These are phyloP conservation scores for Dendrocalamus sinicus DNA, from an alignment of 176 grass and related monocot genomes.

Conservation along the genomic window DNA sequence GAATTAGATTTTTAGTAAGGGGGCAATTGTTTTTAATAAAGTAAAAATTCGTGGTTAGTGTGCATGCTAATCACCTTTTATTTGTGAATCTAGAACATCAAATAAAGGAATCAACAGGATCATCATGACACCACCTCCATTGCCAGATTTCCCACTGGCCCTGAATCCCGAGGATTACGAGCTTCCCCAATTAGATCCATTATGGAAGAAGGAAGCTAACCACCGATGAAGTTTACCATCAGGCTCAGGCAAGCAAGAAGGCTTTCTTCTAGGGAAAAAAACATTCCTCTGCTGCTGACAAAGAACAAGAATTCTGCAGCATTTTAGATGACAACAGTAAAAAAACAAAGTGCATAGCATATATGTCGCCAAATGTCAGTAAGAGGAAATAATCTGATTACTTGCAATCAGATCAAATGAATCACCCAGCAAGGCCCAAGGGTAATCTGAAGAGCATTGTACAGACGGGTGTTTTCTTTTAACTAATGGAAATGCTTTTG, in stretches of 20 bases:
- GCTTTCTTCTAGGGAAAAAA: constrained; percentile 14
- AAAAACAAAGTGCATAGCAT: not conserved
- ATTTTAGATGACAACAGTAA: not conserved
- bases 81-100: constrained; percentile 38
- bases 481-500: not conserved
- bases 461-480: not conserved
- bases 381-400: constrained; percentile 7
- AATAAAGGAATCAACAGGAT: constrained; percentile 37
- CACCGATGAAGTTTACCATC: constrained; percentile 26
- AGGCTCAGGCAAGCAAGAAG: constrained; percentile 19
- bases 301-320: constrained; percentile 6
- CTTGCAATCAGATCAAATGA: constrained; percentile 14
- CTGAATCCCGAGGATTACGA: constrained; percentile 77
- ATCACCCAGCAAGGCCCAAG: not conserved
- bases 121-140: constrained; percentile 52
- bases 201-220: constrained; percentile 60
- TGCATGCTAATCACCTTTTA: constrained; percentile 23
- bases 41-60: not conserved
- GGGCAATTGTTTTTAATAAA: not conserved
- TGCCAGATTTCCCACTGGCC: constrained; percentile 80
- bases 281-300: not conserved
- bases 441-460: constrained; percentile 37
- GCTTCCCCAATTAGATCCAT: constrained; percentile 63
- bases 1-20: constrained; percentile 5
- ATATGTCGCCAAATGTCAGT: not conserved